Percentiles rank a stretch among this genome's conserved stretches.
These are phyloP conservation scores for Aspergillus sp. DNA, from an alignment of 2,329 filamentous ascomycete genomes.

Conservation along the genomic window DNA sequence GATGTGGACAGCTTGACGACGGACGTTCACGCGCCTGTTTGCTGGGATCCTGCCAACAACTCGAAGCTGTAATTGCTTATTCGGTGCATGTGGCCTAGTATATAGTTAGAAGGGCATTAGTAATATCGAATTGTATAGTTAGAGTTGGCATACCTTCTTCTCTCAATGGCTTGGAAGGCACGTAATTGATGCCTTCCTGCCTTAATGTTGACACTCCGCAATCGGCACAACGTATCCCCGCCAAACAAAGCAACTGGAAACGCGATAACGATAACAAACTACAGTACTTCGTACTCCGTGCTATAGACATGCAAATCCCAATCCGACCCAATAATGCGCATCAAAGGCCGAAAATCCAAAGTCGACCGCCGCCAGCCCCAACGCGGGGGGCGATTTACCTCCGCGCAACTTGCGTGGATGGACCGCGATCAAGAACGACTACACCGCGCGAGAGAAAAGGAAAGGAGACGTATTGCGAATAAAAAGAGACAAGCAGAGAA, in stretches of 20 bases:
- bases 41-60: constrained; percentile 49
- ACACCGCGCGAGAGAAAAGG: constrained; percentile 30
- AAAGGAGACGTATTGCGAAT: constrained; percentile 26
- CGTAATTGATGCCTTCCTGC: not conserved
- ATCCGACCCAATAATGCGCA: constrained; percentile 23
- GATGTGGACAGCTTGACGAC: constrained; percentile 54
- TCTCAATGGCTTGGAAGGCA: constrained; percentile 11
- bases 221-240: constrained; percentile 29
- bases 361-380: constrained; percentile 33
- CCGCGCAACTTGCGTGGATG: constrained; percentile 29
- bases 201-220: constrained; percentile 1
- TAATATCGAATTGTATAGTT: not conserved
- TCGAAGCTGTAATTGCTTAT: constrained; percentile 14
- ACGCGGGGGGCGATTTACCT: constrained; percentile 30
- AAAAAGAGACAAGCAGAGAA: constrained; percentile 31
- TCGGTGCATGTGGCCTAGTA: not conserved
- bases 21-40: constrained; percentile 50
- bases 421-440: constrained; percentile 39
- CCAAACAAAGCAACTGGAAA: constrained; percentile 1
- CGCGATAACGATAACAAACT: not conserved
- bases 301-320: constrained; percentile 22
- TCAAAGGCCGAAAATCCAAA: constrained; percentile 33
- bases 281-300: not conserved
- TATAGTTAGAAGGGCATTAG: not conserved
- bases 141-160: no score